These are phyloP conservation scores for Phytophthora cactorum DNA, from an alignment of 352 stramenopile genomes.

Conservation along the genomic window DNA sequence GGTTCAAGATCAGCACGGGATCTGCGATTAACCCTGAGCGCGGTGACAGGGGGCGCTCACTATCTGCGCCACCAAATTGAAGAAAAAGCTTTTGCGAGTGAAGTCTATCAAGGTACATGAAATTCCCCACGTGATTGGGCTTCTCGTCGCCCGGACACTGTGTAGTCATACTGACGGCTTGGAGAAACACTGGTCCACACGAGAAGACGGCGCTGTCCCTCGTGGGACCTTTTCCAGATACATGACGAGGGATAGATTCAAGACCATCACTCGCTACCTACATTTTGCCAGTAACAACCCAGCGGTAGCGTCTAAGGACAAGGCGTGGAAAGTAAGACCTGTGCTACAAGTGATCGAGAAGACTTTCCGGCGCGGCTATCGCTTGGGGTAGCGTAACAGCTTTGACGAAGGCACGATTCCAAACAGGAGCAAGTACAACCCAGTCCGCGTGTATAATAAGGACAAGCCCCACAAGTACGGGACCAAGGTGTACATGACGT, in stretches of 20 bases:
- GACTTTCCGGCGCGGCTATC: conserved; percentile 15
- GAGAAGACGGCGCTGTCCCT: not conserved
- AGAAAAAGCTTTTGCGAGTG: too few relatives aligned
- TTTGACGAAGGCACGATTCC: conserved; percentile 28
- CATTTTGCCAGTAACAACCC: conserved; percentile 11
- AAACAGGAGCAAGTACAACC: conserved; percentile 15
- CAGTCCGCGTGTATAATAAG: conserved; percentile 28
- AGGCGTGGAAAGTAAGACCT: conserved; percentile 15
- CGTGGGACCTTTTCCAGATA: not conserved
- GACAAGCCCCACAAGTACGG: conserved; percentile 21
- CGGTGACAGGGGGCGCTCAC: too few relatives aligned
- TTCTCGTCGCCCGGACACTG: not conserved
- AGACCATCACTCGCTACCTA: conserved; percentile 9
- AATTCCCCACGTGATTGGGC: not conserved
- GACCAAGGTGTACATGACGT: conserved; percentile 33
- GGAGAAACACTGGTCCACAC: not conserved
- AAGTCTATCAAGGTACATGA: not conserved
- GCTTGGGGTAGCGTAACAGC: not conserved
- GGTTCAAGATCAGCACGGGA: too few relatives aligned
- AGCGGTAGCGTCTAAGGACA: not conserved
- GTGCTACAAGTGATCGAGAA: conserved; percentile 15
- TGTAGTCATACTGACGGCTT: not conserved
- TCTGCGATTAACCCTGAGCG: too few relatives aligned
- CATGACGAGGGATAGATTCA: conserved; percentile 19
- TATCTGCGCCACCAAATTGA: too few relatives aligned